Evolutionary conservation across 2,329 filamentous ascomycete species (phyloP).

Genomic region (Bipolaris zeicola): DNA sequence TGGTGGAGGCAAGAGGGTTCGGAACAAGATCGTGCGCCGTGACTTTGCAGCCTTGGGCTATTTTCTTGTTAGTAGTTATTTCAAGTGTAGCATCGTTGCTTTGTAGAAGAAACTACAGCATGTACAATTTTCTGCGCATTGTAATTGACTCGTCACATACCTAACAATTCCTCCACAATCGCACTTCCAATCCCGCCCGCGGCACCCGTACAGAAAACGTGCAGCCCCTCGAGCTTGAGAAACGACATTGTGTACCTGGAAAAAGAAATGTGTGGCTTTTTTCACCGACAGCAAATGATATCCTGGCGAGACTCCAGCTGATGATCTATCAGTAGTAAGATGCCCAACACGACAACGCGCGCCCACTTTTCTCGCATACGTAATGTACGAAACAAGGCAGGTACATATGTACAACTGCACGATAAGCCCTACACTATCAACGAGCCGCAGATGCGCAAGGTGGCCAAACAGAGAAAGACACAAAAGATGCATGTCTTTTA

Average conservation of each 20-base stretch:
- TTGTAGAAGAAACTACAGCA: background rate
- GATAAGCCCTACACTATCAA: constrained; percentile 16
- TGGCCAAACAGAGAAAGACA: background rate
- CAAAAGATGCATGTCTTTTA: background rate
- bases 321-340: background rate
- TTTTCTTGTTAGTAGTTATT: constrained; percentile 3
- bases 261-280: background rate
- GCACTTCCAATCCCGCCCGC: constrained; percentile 58
- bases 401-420: background rate
- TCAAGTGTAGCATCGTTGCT: too few relatives aligned
- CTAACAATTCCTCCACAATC: constrained; percentile 59
- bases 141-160: constrained; percentile 39
- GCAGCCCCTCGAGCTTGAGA: constrained; percentile 54
- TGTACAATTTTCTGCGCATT: background rate
- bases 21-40: constrained; percentile 58
- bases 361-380: constrained; percentile 10
- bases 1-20: constrained; percentile 34
- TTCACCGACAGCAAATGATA: background rate
- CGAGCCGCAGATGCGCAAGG: constrained; percentile 4
- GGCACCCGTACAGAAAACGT: constrained; percentile 62
- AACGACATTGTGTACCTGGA: constrained; percentile 47
- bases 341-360: background rate
- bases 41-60: constrained; percentile 61
- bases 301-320: background rate
- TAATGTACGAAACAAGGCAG: background rate